Percentiles rank a stretch among this genome's conserved stretches.
These are phyloP conservation scores for Microdochium paspali DNA, from an alignment of 2,329 filamentous ascomycete genomes.

Conservation along the genomic window DNA sequence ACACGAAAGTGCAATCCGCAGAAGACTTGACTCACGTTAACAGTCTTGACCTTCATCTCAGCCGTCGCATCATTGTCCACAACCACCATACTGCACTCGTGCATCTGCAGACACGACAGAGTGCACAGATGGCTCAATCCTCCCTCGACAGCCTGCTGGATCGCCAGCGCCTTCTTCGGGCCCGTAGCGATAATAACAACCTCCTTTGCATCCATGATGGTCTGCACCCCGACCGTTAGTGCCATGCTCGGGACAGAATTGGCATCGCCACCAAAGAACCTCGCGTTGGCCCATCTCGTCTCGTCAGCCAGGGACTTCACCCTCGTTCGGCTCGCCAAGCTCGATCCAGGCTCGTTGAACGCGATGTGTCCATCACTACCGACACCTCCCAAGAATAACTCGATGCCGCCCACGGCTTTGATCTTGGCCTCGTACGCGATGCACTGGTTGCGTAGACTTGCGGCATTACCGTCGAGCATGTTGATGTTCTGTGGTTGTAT, in stretches of 20 bases:
- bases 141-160: conserved; percentile 65
- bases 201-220: conserved; percentile 61
- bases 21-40: conserved; percentile 35
- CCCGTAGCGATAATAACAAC: conserved; percentile 68
- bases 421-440: conserved; percentile 66
- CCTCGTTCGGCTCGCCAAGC: neutral
- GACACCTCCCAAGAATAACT: conserved; percentile 69
- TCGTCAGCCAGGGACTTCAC: conserved; percentile 1
- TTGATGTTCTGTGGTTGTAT: conserved; percentile 47
- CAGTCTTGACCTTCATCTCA: conserved; percentile 56
- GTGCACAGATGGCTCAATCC: conserved; percentile 78
- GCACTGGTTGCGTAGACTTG: conserved; percentile 61
- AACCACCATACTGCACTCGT: conserved; percentile 64
- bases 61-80: conserved; percentile 64
- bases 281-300: conserved; percentile 52
- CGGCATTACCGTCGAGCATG: conserved; percentile 64
- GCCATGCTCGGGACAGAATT: conserved; percentile 60
- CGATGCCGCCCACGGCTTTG: conserved; percentile 58
- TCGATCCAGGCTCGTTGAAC: conserved; percentile 62
- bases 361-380: conserved; percentile 73
- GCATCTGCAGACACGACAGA: conserved; percentile 62
- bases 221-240: conserved; percentile 60
- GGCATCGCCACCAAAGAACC: conserved; percentile 59
- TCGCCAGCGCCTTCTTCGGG: conserved; percentile 60
- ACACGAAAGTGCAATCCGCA: no score